Base-by-base conservation (phyloP, 2,329 filamentous ascomycete species). In the Paraconiothyrium brasiliense region DNA sequence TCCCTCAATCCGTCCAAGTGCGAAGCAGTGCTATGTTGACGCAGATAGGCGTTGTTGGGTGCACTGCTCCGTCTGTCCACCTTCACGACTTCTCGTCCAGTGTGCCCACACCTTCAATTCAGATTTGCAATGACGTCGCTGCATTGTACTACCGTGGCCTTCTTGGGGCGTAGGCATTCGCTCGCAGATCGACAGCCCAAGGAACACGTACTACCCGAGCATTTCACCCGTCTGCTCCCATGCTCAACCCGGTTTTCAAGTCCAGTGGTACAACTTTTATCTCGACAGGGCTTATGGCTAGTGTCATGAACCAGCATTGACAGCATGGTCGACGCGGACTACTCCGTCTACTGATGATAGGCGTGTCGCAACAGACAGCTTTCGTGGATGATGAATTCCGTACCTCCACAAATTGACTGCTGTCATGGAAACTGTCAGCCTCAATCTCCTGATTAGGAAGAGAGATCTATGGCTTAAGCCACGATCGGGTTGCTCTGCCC, bases 111-210 rank as follows among this genome's bases (percentile, higher is more conserved):
- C 49, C 55, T 22, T 55, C 55, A 32, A 35, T 32, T 50, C 52
- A 24, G 20, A 44, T 32, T 54, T 41, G 20, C 46, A 10, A 13
- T 58, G 39, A 39, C 20, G 32, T 60, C 16, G 20, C 27, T 54
- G 37, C 3, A 22, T 37, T 30, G 60, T 59, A 59, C 43, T 14
- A 59, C 60, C 47, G 51, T 61, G 54, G 58, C 58, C 51, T 49
- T 41, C 34, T 14, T 13, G 11, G n/a, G 22, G 22, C 24, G 44
- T n/a, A n/a, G 22, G 46, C 24, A 44, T 10, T 27, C 20, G 16
- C 20, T n/a, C 51, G 35, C n/a, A 39, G 54, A 48, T 14, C 44
- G 37, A 7, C 20, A 51, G n/a, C 32, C 39, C 48, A 35, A 3
- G 20, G 9, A 24, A 8, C 37, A 39, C 34, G 54, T 50, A 57